phyloP scores from a whole-genome alignment of 169 alveolate species.

The Plasmodium berghei region DNA sequence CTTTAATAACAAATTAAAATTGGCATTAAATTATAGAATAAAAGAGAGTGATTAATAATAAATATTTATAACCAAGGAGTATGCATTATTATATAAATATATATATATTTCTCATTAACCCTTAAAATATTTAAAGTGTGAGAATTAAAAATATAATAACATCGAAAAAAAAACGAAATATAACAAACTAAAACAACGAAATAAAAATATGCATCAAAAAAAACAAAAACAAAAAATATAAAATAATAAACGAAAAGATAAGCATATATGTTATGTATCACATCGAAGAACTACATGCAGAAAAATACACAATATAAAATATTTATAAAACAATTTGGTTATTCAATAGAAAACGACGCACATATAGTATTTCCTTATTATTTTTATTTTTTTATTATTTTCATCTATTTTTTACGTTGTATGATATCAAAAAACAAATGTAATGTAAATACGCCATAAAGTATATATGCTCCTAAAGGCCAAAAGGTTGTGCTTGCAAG shows the following conservation, averaged over 20 bases:
- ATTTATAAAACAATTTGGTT: background rate
- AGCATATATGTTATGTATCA: constrained; percentile 8
- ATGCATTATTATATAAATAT: too few species aligned
- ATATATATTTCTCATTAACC: background rate
- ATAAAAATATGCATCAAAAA: constrained; percentile 19
- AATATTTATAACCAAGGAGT: too few species aligned
- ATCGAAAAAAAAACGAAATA: constrained; percentile 18
- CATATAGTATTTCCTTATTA: background rate
- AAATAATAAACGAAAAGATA: constrained; percentile 5
- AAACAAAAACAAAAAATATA: constrained; percentile 5
- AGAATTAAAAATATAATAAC: constrained; percentile 39
- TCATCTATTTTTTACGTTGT: constrained; percentile 18
- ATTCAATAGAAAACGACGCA: constrained; percentile 12
- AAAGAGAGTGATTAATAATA: constrained; percentile 14
- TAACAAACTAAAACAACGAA: background rate
- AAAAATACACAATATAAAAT: constrained; percentile 46
- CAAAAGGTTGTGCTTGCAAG: constrained; percentile 29
- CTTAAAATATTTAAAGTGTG: constrained; percentile 33
- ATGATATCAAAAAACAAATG: constrained; percentile 11
- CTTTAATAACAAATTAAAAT: constrained; percentile 34
- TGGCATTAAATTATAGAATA: constrained; percentile 32
- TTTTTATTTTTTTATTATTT: constrained; percentile 26
- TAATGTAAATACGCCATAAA: background rate
- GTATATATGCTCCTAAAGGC: constrained; percentile 17
- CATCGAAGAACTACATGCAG: constrained; percentile 22